phyloP scores from a whole-genome alignment of 108 stramenopile species.

The Aurantiochytrium sp. region DNA sequence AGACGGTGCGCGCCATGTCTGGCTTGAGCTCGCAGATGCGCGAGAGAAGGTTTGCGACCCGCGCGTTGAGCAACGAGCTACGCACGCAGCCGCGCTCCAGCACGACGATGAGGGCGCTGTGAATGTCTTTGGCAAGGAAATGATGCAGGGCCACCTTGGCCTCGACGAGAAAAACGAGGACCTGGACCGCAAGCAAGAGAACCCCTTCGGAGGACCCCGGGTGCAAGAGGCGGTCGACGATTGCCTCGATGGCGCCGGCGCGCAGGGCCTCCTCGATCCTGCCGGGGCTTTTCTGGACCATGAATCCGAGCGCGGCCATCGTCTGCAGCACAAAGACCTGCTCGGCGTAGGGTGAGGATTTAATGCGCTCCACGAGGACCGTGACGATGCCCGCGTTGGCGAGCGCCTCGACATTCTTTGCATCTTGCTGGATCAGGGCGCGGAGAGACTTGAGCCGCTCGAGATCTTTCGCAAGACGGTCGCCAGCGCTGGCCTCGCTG shows the following conservation, averaged over 20 bases:
- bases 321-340: conserved; percentile 10
- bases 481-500: too few relatives aligned
- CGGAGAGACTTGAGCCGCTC: background rate
- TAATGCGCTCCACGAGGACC: background rate
- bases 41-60: background rate
- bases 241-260: background rate
- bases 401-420: background rate
- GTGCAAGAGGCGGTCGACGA: background rate
- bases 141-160: background rate
- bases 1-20: background rate
- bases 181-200: background rate
- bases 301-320: background rate
- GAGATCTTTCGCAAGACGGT: background rate
- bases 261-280: background rate
- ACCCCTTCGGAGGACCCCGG: background rate
- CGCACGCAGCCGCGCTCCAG: conserved; percentile 1
- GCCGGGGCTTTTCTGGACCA: background rate
- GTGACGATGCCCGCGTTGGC: background rate
- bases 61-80: background rate
- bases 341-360: background rate
- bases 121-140: background rate
- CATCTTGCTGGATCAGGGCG: background rate
- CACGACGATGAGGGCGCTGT: background rate
- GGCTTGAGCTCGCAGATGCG: background rate
- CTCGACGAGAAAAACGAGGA: background rate